Base-by-base conservation (phyloP, 768 basidiomycete species). In the Ramaria sp. region DNA sequence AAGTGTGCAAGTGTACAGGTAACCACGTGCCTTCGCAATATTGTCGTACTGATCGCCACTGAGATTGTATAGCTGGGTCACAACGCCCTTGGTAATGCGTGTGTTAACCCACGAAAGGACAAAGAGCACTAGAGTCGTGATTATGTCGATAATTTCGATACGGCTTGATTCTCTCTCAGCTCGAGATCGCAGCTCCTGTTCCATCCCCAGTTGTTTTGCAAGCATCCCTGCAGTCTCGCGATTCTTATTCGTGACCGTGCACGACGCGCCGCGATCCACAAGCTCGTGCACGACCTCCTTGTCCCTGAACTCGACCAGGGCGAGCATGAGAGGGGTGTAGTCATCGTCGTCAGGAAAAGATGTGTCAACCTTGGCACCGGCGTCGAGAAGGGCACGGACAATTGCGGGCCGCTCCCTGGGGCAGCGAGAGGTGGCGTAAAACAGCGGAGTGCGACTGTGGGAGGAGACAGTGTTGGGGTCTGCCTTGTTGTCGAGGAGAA, bases 391-490 rank as follows among this genome's bases (percentile, higher is more conserved):
- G n/a, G 60, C 61, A n/a, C 58, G 49, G 46, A 63, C 63, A 42
- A 67, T 67, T 7, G 55, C 64, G 11, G 34, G 33, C 13, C 65
- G 59, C 43, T 63, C 43, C 19, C 10, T 10, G 1, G 45, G 10
- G 17, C 49, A 51, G 20, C 7, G 19, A 13, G 62, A 52, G 0
- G 60, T 65, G 38, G 60, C 62, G 43, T 57, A 62, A 53, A 61
- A 62, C 0, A 67, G 62, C 1, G 66, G 59, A 12, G 66, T 63
- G 17, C 63, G 65, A n/a, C 42, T 52, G 33, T 61, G 24, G 19
- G 61, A 64, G 19, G 61, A 64, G 39, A 61, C 33, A 24, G 65
- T 61, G 53, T 66, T 62, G 13, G 64, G 63, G 57, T 66, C 61
- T 9, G 65, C 65, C 4, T 7, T 3, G n/a, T 46, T 46, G 7